Base-by-base conservation (phyloP, 805 yeast genomes). In the Hanseniaspora singularis region DNA sequence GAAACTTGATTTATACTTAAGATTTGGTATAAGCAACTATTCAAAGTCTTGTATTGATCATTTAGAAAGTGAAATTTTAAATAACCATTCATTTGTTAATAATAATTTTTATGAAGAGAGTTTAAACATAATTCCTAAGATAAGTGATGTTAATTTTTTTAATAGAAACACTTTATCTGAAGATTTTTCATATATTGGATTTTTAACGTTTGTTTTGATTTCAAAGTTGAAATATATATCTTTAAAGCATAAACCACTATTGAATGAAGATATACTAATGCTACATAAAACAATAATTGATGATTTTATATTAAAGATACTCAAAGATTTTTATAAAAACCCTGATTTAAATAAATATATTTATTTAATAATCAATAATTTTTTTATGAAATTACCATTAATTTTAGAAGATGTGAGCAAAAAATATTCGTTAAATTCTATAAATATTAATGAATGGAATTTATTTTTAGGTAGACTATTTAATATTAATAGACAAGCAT, bases 11-110 rank as follows among this genome's bases (percentile, higher is more conserved):
- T 38, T 61, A 9, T 61, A 54, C 39, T 40, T 56, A n/a, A 49
- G 53, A 3, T 57, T 61, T 32, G 56, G 57, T 24, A 47, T 62
- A 31, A 41, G 50, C 14, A 61, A 57, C 12, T 61, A 59, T 33
- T 59, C 62, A 2, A 48, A 49, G 10, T 26, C 20, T n/a, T 55
- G 59, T 33, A 45, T 61, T 23, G 43, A 49, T 6, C 38, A 30
- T 10, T 47, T 58, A 1, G 49, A 52, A 24, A 43, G 43, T 7
- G 51, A 51, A 10, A 33, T 58, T 6, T 11, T 22, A 8, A 33
- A 33, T 4, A 40, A 50, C 16, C n/a, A n/a, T n/a, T n/a, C n/a
- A n/a, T n/a, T n/a, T n/a, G n/a, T n/a, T n/a, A n/a, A n/a, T n/a
- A n/a, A n/a, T n/a, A n/a, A n/a, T n/a, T n/a, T n/a, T n/a, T n/a